Evolutionary conservation across 1,139 yeast species (phyloP), one percentile per base, ranked within the genome.

Genomic region (Protomyces gravidus): DNA sequence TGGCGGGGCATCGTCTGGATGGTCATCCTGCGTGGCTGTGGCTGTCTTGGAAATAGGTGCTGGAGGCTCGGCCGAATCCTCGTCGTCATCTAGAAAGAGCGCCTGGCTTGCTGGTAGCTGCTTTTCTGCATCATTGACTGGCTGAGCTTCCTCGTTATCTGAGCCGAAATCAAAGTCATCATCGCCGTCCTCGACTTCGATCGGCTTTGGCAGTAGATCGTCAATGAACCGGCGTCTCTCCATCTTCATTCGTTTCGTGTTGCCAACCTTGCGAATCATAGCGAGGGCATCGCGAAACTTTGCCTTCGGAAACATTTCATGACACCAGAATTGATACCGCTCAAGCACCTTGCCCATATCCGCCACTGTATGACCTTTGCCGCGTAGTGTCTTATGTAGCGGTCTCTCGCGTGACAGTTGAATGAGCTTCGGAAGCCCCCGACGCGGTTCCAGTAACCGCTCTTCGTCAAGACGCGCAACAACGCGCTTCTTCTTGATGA

Each of bases 241-340:
- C 5, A 62, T 65, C 45, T 67, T 65, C 63, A 75, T 64, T 2
- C 60, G 62, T 9, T 66, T 61, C 17, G 65, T 66, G 21, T 65
- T 65, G 23, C 78, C 77, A 0, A 69, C 70, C 19, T 63, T 60
- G 32, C 70, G 67, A 11, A 72, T 67, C 50, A 74, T 65, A 19
- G 66, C 61, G 3, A 75, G 63, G 62, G 81, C 84, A 68, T 87
- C 95, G 59, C 76, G 74, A 65, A 88, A 86, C 63, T 80, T 84
- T 1, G 95, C 89, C 70, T 83, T 84, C 9, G 96, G 95, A 66
- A 80, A 88, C 56, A 88, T 69, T 3, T 83, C 80, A 70, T 88
- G 95, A 27, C 90, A 89, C 96, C 96, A 88, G 32, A 88, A 70
- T 71, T 87, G 95, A 71, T 87, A 88, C 67, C 81, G 82, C 63